Percentiles rank a stretch among this genome's conserved stretches.
Evolutionary conservation across 2,329 filamentous ascomycete species (phyloP).

Genomic region (Alternaria atra): DNA sequence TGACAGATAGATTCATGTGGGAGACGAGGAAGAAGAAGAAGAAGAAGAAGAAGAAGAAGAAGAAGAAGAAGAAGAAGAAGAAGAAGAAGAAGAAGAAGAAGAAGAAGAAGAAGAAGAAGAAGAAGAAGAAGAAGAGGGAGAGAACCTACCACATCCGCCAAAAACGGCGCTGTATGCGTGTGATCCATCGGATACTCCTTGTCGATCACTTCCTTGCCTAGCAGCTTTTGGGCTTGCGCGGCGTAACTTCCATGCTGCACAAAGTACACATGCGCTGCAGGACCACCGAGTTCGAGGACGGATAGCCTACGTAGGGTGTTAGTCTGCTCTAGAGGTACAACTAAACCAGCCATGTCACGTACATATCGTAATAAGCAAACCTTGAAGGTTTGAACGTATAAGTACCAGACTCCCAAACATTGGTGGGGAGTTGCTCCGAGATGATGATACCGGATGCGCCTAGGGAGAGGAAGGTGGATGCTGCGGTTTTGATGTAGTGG

Average conservation of each 20-base stretch:
- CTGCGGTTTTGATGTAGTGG: slow-evolving; percentile 65
- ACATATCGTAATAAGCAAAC: neutral
- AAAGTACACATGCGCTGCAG: slow-evolving; percentile 46
- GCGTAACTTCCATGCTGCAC: slow-evolving; percentile 67
- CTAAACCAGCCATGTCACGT: neutral
- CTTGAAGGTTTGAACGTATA: neutral
- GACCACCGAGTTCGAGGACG: slow-evolving; percentile 57
- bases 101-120: neutral
- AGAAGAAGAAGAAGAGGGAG: neutral
- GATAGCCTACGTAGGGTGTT: slow-evolving; percentile 61
- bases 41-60: neutral
- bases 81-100: neutral
- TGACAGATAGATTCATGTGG: neutral
- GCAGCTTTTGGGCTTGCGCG: slow-evolving; percentile 49
- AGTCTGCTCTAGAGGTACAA: neutral
- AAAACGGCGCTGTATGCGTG: slow-evolving; percentile 35
- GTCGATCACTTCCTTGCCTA: slow-evolving; percentile 27
- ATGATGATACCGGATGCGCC: slow-evolving; percentile 65
- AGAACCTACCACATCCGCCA: slow-evolving; percentile 25
- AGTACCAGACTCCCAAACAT: neutral
- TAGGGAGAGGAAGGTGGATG: slow-evolving; percentile 60
- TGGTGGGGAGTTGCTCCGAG: slow-evolving; percentile 64
- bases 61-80: neutral
- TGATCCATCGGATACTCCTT: slow-evolving; percentile 35
- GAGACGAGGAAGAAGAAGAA: neutral